Conservation (phyloP, 2,329 filamentous ascomycete species). For the Saccharata proteae region DNA sequence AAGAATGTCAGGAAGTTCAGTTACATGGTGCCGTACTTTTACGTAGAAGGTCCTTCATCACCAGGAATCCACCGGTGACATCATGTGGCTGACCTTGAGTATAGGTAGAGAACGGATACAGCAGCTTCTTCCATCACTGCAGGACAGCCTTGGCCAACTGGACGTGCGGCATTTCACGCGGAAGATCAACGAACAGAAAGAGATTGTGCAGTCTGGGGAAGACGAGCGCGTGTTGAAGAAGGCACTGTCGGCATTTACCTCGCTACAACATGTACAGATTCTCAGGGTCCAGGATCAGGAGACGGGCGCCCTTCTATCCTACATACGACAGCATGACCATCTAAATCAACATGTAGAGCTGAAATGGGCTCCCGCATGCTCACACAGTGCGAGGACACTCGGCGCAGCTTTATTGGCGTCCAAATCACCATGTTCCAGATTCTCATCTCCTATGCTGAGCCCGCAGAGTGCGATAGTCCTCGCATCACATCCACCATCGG, state of each 20-base stretch:
- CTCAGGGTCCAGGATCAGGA: conserved; percentile 49
- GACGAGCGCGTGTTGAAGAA: conserved; percentile 42
- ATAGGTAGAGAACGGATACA: conserved; percentile 28
- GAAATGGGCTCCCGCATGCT: conserved; percentile 51
- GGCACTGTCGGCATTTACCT: conserved; percentile 46
- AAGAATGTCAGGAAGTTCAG: conserved; percentile 47
- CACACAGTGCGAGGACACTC: conserved; percentile 48
- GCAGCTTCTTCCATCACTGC: conserved; percentile 25
- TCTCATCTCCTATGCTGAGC: conserved; percentile 51
- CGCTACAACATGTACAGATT: conserved; percentile 52
- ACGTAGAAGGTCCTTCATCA: conserved; percentile 35
- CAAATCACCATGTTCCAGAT: conserved; percentile 44
- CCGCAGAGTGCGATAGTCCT: conserved; percentile 45
- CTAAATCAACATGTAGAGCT: conserved; percentile 37
- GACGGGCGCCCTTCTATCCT: conserved; percentile 42
- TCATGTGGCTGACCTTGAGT: conserved; percentile 13
- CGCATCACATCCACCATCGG: conserved; percentile 33
- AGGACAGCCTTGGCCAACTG: conserved; percentile 22
- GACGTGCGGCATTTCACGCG: conserved; percentile 30
- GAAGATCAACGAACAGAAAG: conserved; percentile 38
- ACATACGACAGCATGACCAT: conserved; percentile 37
- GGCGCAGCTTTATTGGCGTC: conserved; percentile 45
- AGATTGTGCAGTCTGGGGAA: conserved; percentile 37
- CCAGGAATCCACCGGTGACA: conserved; percentile 12
- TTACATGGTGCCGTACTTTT: conserved; percentile 49